Conservation (phyloP, 257 asterid genomes). For the Datura wrightii region DNA sequence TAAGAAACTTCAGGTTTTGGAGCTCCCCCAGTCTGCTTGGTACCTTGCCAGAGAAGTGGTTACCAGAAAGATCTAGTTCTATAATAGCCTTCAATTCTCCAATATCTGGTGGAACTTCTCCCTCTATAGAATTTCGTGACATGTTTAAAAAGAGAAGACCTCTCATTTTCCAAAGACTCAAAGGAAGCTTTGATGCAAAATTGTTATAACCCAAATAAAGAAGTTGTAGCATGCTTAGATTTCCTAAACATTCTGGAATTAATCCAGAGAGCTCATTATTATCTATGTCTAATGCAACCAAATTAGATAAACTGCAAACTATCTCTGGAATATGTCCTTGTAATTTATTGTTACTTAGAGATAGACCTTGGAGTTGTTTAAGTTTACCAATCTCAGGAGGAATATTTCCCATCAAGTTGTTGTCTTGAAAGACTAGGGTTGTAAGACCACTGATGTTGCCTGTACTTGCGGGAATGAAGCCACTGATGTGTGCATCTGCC, state of each 20-base stretch:
- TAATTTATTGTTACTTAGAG: slow-evolving; percentile 36
- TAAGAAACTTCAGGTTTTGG: slow-evolving; percentile 34
- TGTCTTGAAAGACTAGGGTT: slow-evolving; percentile 28
- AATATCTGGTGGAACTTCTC: slow-evolving; percentile 44
- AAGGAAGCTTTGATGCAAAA: slow-evolving; percentile 44
- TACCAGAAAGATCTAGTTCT: slow-evolving; percentile 40
- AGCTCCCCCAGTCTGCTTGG: slow-evolving; percentile 42
- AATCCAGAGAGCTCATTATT: slow-evolving; percentile 39
- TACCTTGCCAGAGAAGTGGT: slow-evolving; percentile 39
- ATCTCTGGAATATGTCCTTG: slow-evolving; percentile 37
- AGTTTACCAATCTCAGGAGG: slow-evolving; percentile 41
- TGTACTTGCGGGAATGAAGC: no score
- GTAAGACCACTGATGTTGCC: slow-evolving; percentile 39
- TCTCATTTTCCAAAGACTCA: slow-evolving; percentile 39
- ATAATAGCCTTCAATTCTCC: slow-evolving; percentile 32
- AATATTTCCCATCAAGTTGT: slow-evolving; percentile 44
- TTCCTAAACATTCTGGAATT: slow-evolving; percentile 42
- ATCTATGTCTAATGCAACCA: slow-evolving; percentile 28
- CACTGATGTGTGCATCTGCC: no score
- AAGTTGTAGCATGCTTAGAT: slow-evolving; percentile 36
- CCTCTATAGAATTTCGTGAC: slow-evolving; percentile 40
- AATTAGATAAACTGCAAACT: slow-evolving; percentile 36
- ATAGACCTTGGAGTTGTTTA: slow-evolving; percentile 36
- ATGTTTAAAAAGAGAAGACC: slow-evolving; percentile 37
- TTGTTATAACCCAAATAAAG: slow-evolving; percentile 39